These are phyloP conservation scores for Apophysomyces variabilis DNA, from an alignment of 371 early-diverging fungal species.

Conservation along the genomic window DNA sequence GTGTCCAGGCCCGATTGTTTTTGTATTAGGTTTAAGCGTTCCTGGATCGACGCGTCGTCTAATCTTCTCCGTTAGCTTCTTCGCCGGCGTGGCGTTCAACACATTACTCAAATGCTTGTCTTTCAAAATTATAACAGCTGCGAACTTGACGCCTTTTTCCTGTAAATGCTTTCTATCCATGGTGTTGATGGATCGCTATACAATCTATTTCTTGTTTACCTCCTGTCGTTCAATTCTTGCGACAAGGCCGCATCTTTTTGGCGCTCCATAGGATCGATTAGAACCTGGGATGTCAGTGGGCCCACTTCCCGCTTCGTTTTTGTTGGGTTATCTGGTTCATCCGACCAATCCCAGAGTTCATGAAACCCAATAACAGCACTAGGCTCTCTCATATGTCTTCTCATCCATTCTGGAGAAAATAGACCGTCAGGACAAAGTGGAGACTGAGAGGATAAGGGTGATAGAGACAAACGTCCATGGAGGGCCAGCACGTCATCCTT, in stretches of 20 bases:
- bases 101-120: conserved; percentile 31
- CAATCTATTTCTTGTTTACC: conserved; percentile 36
- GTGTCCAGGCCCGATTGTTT: conserved; percentile 69
- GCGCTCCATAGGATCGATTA: conserved; percentile 57
- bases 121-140: conserved; percentile 69
- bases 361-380: conserved; percentile 74
- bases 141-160: conserved; percentile 76
- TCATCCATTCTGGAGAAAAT: conserved; percentile 75
- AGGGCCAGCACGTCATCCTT: conserved; percentile 34
- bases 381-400: conserved; percentile 68
- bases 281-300: conserved; percentile 56
- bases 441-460: conserved; percentile 72
- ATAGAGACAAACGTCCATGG: conserved; percentile 54
- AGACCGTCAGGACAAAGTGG: conserved; percentile 85
- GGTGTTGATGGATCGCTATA: not conserved
- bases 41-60: conserved; percentile 71
- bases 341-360: conserved; percentile 62
- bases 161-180: conserved; percentile 61
- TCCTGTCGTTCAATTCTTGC: conserved; percentile 68
- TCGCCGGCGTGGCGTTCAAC: conserved; percentile 41
- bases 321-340: conserved; percentile 30
- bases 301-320: conserved; percentile 52
- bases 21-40: conserved; percentile 64
- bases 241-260: conserved; percentile 66
- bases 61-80: conserved; percentile 9